A percentile compares a stretch with the other conserved stretches of the same genome.
Conservation (phyloP, 768 basidiomycete species). For the Leccinellum albellum region DNA sequence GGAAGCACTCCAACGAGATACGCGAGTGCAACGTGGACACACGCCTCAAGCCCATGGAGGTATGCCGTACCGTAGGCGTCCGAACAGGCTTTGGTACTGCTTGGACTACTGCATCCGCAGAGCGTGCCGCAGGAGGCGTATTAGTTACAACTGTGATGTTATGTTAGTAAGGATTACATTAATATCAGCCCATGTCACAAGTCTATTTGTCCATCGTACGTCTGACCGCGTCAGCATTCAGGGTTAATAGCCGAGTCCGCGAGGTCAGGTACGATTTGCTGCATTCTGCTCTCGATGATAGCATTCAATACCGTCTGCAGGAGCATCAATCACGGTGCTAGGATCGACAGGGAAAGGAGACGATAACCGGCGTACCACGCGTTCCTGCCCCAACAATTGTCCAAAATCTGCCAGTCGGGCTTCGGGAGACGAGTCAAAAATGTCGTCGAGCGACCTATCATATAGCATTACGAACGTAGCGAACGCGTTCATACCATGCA, state of each 20-base stretch:
- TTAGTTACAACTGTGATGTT: slow-evolving; percentile 25
- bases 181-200: slow-evolving; percentile 20
- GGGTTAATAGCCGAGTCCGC: slow-evolving; percentile 10
- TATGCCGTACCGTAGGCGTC: slow-evolving; percentile 1
- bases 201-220: slow-evolving; percentile 2
- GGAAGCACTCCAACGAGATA: slow-evolving; percentile 1
- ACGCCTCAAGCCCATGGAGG: slow-evolving; percentile 7
- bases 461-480: slow-evolving; percentile 63
- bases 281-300: slow-evolving; percentile 34
- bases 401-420: slow-evolving; percentile 45
- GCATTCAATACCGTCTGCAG: slow-evolving; percentile 34
- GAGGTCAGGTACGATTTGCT: slow-evolving; percentile 23
- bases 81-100: slow-evolving; percentile 15
- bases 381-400: slow-evolving; percentile 43
- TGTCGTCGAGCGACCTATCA: slow-evolving; percentile 49
- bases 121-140: slow-evolving; percentile 10
- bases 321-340: slow-evolving; percentile 6
- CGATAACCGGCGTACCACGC: slow-evolving; percentile 44
- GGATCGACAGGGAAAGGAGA: slow-evolving; percentile 2
- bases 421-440: slow-evolving; percentile 50
- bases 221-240: slow-evolving; percentile 12
- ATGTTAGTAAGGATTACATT: slow-evolving; percentile 29
- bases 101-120: slow-evolving; percentile 22
- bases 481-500: slow-evolving; percentile 67
- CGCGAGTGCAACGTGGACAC: slow-evolving; percentile 5